Base-by-base conservation (phyloP, 2,329 filamentous ascomycete genomes). In the Exophiala phaeomuriformis region DNA sequence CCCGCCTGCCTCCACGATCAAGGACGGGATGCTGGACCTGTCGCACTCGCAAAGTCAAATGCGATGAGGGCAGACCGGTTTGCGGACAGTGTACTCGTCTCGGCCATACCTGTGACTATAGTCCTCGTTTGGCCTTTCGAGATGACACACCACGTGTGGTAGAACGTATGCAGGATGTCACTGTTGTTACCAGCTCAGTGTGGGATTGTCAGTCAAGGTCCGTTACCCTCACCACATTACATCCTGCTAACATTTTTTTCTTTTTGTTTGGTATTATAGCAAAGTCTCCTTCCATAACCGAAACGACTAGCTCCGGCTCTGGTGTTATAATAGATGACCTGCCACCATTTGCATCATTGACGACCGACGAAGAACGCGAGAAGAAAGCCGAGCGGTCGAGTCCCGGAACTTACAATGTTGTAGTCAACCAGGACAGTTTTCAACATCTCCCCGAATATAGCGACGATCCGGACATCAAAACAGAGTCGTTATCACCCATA, bases 81-180 rank as follows among this genome's bases (percentile, higher is more conserved):
- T 80, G 78, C 65, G 77, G 75, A 70, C 78, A 79, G 70, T 82
- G 79, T 65, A 70, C 73, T 31, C 71, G 78, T 50, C 68, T 82
- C 27, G 76, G 77, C 43, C 77, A 80, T 63, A 69, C 71, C 35
- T 82, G 79, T 64, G 79, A 82, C 62, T 82, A 81, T 66, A 75
- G 74, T 53, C 76, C 77, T 10, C 72, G 79, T 44, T 69, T 78
- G n/a, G 70, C 73, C n/a, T 79, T 78, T 62, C 71, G 74, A 57
- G 73, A 79, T 64, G 76, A 78, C 60, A 78, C 76, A n/a, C 66
- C 68, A 33, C 71, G 75, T 48, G 71, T 77, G 33, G 71, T 75
- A 55, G 72, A 75, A 48, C 71, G 75, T n/a, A 77, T 76, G 72
- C 67, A 71, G 47, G 72, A 78, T 59, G 73, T 80, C 41, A 75